phyloP scores from a whole-genome alignment of 2,329 filamentous ascomycete species.

The Stagonosporopsis rhizophila region DNA sequence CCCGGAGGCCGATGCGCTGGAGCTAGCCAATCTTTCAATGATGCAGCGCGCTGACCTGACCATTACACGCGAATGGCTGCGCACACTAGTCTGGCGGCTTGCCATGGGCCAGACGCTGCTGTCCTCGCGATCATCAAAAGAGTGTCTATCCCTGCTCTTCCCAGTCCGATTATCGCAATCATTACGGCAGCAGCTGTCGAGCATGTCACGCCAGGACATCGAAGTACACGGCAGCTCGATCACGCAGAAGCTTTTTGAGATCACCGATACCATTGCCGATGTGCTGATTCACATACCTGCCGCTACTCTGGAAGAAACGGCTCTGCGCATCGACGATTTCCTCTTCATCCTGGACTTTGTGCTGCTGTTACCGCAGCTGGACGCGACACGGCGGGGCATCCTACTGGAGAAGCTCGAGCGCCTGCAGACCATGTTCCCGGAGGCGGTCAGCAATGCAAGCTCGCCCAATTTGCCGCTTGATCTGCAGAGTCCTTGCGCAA shows the following conservation, averaged over 20 bases:
- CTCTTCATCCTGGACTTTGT: constrained; percentile 61
- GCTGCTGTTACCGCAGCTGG: constrained; percentile 58
- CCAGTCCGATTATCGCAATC: constrained; percentile 55
- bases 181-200: constrained; percentile 52
- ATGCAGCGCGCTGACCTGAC: constrained; percentile 60
- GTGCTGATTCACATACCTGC: constrained; percentile 62
- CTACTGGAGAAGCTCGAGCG: constrained; percentile 52
- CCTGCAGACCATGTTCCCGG: constrained; percentile 46
- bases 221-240: constrained; percentile 64
- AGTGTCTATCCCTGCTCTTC: constrained; percentile 54
- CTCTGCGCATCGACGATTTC: constrained; percentile 61
- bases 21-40: constrained; percentile 49
- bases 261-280: constrained; percentile 66
- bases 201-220: constrained; percentile 56
- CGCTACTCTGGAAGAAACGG: constrained; percentile 55
- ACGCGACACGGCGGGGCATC: constrained; percentile 56
- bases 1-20: constrained; percentile 47
- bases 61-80: constrained; percentile 59
- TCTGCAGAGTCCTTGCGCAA: constrained; percentile 33
- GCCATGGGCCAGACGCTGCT: constrained; percentile 58
- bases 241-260: constrained; percentile 66
- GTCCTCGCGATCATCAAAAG: constrained; percentile 48
- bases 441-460: constrained; percentile 42
- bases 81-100: constrained; percentile 59
- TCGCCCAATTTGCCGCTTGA: constrained; percentile 43